Evolutionary conservation across 2,329 filamentous ascomycete genomes (phyloP).

Genomic region (Hypomyces perniciosus): DNA sequence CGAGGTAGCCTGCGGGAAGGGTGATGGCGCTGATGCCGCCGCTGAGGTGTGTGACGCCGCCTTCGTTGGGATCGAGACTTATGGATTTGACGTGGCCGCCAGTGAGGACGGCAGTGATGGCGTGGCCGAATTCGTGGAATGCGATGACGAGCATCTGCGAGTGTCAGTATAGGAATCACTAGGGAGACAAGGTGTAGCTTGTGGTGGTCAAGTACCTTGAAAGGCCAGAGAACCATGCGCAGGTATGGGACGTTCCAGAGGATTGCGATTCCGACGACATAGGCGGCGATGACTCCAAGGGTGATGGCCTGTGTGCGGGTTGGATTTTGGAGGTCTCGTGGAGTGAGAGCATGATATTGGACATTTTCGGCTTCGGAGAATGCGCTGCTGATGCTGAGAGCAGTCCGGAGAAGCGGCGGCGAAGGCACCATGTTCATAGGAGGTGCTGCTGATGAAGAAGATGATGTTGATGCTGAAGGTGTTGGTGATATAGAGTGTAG

Average conservation of each 20-base stretch:
- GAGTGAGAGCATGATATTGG: background rate
- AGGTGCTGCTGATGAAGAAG: background rate
- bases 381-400: background rate
- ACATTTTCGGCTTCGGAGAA: background rate
- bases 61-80: conserved; percentile 69
- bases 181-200: background rate
- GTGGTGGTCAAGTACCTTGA: conserved; percentile 52
- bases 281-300: conserved; percentile 63
- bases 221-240: conserved; percentile 70
- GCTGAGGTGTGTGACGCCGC: conserved; percentile 71
- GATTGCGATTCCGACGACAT: conserved; percentile 67
- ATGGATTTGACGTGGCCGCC: conserved; percentile 71
- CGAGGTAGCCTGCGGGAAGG: conserved; percentile 71
- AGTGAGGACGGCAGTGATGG: conserved; percentile 64
- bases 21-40: conserved; percentile 66
- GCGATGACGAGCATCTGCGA: conserved; percentile 72
- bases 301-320: conserved; percentile 66
- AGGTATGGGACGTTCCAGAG: conserved; percentile 76
- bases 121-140: conserved; percentile 76
- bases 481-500: background rate
- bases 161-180: background rate
- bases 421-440: conserved; percentile 6
- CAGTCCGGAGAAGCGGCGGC: background rate
- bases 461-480: background rate
- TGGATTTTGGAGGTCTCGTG: conserved; percentile 51